Conservation (phyloP, 164 flowering plant genomes). For the Echeveria elegans region DNA sequence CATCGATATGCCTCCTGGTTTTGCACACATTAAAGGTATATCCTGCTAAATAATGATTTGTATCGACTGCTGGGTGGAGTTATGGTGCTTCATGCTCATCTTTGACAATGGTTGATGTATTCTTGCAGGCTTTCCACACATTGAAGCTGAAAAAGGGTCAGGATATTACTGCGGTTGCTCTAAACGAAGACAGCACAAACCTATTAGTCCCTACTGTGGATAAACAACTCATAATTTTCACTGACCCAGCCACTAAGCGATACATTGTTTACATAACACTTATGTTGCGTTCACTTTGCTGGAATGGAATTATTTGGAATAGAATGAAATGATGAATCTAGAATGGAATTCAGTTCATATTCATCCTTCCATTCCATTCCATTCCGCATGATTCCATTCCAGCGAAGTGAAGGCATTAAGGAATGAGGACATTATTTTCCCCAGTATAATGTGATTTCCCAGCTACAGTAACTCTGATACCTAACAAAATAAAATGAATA, state of each 20-base stretch:
- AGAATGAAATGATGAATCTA: no score
- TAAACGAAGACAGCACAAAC: slow-evolving; percentile 83
- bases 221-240: slow-evolving; percentile 79
- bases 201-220: slow-evolving; percentile 85
- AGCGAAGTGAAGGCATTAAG: not conserved
- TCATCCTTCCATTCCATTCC: no score
- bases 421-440: not conserved
- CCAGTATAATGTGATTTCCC: not conserved
- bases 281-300: no score
- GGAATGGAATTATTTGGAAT: no score
- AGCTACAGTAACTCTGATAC: not conserved
- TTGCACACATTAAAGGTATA: slow-evolving; percentile 65
- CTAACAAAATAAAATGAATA: not conserved
- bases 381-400: no score
- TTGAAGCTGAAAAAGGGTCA: slow-evolving; percentile 68
- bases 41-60: not conserved
- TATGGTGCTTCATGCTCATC: not conserved
- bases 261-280: not conserved
- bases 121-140: slow-evolving; percentile 58
- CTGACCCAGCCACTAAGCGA: slow-evolving; percentile 91
- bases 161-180: slow-evolving; percentile 77
- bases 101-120: not conserved
- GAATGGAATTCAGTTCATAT: no score
- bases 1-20: slow-evolving; percentile 71
- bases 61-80: not conserved